Conservation (phyloP, 257 asterid species). For the Nicotiana otophora region DNA sequence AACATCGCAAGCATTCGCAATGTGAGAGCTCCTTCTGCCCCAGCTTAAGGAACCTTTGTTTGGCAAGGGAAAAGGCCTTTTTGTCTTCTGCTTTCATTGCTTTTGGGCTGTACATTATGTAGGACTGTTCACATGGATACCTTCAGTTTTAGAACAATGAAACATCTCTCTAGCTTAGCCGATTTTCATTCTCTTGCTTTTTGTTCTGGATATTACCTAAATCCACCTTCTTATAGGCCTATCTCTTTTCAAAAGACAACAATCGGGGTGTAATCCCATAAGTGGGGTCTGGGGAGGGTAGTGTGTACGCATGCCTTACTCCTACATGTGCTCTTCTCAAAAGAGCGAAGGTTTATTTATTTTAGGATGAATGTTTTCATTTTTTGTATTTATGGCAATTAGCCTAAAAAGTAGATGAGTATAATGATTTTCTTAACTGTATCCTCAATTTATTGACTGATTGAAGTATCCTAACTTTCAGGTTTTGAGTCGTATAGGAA, state of each 20-base stretch:
- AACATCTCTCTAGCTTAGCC: slow-evolving; percentile 11
- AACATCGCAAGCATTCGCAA: slow-evolving; percentile 60
- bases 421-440: neutral
- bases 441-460: neutral
- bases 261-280: no score
- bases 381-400: neutral
- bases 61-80: neutral
- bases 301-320: no score
- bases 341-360: neutral
- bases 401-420: neutral
- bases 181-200: neutral
- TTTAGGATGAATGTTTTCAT: neutral
- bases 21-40: slow-evolving; percentile 34
- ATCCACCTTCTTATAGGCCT: neutral
- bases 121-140: neutral
- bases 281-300: no score
- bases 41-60: neutral
- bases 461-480: slow-evolving; percentile 6
- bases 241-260: neutral
- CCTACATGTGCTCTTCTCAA: no score
- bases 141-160: neutral
- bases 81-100: neutral
- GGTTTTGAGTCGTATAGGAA: slow-evolving; percentile 56
- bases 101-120: neutral
- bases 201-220: neutral